A percentile compares a stretch with the other conserved stretches of the same genome.
Evolutionary conservation across 192 early-diverging fungal species (phyloP).

Genomic region (Coemansia sp.): DNA sequence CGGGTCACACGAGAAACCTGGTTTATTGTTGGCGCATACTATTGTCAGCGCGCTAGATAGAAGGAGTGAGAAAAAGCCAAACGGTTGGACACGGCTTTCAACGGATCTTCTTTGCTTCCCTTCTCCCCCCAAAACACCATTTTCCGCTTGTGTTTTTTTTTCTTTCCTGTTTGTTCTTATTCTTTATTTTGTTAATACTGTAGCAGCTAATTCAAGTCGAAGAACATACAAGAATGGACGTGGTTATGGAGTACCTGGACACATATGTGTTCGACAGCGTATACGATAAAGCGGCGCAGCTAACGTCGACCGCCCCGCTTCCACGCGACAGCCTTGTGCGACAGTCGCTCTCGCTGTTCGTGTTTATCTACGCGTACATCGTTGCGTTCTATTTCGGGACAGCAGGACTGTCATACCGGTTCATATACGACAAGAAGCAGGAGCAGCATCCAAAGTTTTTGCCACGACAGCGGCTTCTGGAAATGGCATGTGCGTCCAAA

Average conservation of each 20-base stretch:
- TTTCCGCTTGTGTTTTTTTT: too few species aligned
- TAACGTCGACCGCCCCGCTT: constrained; percentile 41
- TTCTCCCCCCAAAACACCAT: too few species aligned
- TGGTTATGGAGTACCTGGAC: constrained; percentile 62
- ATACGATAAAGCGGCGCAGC: constrained; percentile 56
- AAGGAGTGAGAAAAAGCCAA: too few species aligned
- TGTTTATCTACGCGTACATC: constrained; percentile 70
- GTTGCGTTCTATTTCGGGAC: constrained; percentile 79
- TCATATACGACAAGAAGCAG: constrained; percentile 86
- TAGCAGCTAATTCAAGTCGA: background rate
- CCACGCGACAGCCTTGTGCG: constrained; percentile 67
- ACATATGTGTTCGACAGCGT: constrained; percentile 61
- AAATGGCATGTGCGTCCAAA: constrained; percentile 74
- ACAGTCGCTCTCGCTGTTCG: constrained; percentile 68
- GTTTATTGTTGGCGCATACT: too few species aligned
- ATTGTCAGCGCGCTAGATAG: too few species aligned
- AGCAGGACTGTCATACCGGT: constrained; percentile 73
- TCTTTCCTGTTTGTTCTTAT: too few species aligned
- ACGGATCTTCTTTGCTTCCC: too few species aligned
- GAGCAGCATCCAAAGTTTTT: constrained; percentile 93
- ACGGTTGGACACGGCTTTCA: too few species aligned
- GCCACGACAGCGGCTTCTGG: constrained; percentile 81
- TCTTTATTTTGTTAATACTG: too few species aligned
- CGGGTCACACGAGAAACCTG: too few species aligned
- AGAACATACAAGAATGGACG: constrained; percentile 56